Evolutionary conservation across 805 yeast species (phyloP).

Genomic region (Candida bentonensis): DNA sequence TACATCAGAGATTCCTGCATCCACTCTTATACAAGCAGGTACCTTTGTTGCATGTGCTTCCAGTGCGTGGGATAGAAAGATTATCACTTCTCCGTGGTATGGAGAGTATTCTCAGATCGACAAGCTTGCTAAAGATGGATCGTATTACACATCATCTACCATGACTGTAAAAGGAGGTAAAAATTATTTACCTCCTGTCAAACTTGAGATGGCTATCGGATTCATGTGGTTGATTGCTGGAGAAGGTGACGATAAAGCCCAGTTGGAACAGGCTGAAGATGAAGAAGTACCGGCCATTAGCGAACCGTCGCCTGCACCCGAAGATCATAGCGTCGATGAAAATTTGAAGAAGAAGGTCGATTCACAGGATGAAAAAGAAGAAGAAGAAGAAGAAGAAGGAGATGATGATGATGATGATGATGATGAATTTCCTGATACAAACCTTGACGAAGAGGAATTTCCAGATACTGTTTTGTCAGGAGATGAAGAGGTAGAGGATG

Average conservation of each 20-base stretch:
- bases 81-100: constrained; percentile 76
- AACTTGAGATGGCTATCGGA: constrained; percentile 80
- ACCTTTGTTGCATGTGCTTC: constrained; percentile 65
- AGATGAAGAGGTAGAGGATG: constrained; percentile 7
- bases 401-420: constrained; percentile 12
- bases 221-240: constrained; percentile 61
- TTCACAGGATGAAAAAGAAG: constrained; percentile 18
- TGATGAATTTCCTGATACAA: constrained; percentile 16
- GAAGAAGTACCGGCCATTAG: too few species aligned
- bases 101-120: constrained; percentile 33
- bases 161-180: constrained; percentile 44
- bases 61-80: constrained; percentile 80
- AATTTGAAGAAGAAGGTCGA: constrained; percentile 17
- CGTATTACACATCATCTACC: constrained; percentile 48
- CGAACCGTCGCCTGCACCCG: too few species aligned
- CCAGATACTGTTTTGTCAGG: constrained; percentile 16
- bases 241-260: constrained; percentile 27
- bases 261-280: constrained; percentile 9
- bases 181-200: constrained; percentile 55
- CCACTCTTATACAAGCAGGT: constrained; percentile 83
- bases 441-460: constrained; percentile 15
- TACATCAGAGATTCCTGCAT: constrained; percentile 50
- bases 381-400: constrained; percentile 8
- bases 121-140: constrained; percentile 34
- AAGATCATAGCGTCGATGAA: constrained; percentile 10